A percentile compares a stretch with the other conserved stretches of the same genome.
phyloP scores from a whole-genome alignment of 176 grass and related monocot species.

The Hsuehochloa calcarea region DNA sequence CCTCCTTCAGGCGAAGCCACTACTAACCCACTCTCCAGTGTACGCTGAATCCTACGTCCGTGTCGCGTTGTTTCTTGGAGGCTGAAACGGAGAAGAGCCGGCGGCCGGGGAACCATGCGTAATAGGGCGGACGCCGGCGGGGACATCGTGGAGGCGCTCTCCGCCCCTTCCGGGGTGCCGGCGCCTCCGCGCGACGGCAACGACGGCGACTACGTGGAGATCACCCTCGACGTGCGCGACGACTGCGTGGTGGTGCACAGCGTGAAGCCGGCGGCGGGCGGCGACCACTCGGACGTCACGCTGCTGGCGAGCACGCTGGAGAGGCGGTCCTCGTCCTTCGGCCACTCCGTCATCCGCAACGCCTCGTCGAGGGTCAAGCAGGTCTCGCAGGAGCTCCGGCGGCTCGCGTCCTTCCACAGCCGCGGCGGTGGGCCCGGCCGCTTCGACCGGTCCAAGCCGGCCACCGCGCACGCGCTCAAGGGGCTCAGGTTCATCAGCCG shows the following conservation, averaged over 20 bases:
- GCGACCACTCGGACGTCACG: conserved; percentile 54
- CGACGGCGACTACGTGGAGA: conserved; percentile 82
- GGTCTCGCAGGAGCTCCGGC: conserved; percentile 88
- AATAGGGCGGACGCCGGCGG: conserved; percentile 29
- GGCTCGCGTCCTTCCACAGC: conserved; percentile 54
- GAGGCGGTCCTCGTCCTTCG: conserved; percentile 54
- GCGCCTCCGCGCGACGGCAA: neutral
- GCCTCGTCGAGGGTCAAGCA: conserved; percentile 83
- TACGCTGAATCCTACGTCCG: neutral
- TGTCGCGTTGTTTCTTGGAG: neutral
- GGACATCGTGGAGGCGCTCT: conserved; percentile 44
- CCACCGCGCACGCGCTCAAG: conserved; percentile 82
- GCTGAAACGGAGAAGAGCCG: too few relatives aligned
- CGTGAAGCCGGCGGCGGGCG: conserved; percentile 50
- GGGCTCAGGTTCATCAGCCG: conserved; percentile 90
- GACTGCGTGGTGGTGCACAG: conserved; percentile 95
- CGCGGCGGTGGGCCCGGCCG: neutral
- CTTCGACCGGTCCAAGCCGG: conserved; percentile 75
- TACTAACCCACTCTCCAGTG: neutral
- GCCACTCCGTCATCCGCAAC: conserved; percentile 49
- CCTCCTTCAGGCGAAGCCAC: neutral
- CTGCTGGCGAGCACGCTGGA: conserved; percentile 73
- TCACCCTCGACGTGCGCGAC: conserved; percentile 94
- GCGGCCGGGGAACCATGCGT: conserved; percentile 20
- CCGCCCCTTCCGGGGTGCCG: conserved; percentile 19